Percentiles rank a stretch among this genome's conserved stretches.
Evolutionary conservation across 768 basidiomycete species (phyloP).

Genomic region (Boletus speciosus): DNA sequence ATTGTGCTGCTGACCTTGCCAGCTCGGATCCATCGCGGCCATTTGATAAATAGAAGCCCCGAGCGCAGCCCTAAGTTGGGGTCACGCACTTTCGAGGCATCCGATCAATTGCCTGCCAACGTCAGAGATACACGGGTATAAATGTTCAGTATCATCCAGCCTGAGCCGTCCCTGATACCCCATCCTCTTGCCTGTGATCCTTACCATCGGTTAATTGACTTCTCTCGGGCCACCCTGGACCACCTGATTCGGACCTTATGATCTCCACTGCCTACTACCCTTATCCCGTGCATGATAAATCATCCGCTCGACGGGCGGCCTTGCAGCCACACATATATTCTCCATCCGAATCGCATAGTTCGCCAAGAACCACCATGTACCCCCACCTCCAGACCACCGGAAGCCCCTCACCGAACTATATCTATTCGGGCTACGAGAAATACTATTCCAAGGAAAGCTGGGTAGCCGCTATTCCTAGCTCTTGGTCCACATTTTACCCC

Average conservation of each 20-base stretch:
- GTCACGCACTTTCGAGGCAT: constrained; percentile 29
- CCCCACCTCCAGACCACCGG: constrained; percentile 19
- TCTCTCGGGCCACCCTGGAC: constrained; percentile 14
- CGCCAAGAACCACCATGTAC: constrained; percentile 26
- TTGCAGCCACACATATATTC: constrained; percentile 33
- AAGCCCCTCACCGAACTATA: constrained; percentile 20
- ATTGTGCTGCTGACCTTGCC: constrained; percentile 20
- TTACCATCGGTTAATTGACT: constrained; percentile 18
- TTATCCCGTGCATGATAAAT: constrained; percentile 24
- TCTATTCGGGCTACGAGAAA: constrained; percentile 24
- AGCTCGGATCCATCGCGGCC: constrained; percentile 26
- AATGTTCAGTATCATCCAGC: constrained; percentile 24
- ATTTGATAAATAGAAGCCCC: constrained; percentile 34
- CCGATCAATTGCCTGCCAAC: constrained; percentile 31
- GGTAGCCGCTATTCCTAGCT: constrained; percentile 5
- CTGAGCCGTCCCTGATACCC: constrained; percentile 28
- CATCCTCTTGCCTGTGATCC: constrained; percentile 15
- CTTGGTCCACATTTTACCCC: constrained; percentile 23
- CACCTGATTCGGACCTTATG: constrained; percentile 28
- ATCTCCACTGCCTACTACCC: constrained; percentile 31
- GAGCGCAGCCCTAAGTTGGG: constrained; percentile 28
- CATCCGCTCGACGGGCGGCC: constrained; percentile 18
- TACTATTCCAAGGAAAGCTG: constrained; percentile 22
- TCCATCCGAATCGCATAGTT: constrained; percentile 21
- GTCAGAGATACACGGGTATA: constrained; percentile 31